Conservation (phyloP, 257 asterid genomes). For the Fraxinus anomala region DNA sequence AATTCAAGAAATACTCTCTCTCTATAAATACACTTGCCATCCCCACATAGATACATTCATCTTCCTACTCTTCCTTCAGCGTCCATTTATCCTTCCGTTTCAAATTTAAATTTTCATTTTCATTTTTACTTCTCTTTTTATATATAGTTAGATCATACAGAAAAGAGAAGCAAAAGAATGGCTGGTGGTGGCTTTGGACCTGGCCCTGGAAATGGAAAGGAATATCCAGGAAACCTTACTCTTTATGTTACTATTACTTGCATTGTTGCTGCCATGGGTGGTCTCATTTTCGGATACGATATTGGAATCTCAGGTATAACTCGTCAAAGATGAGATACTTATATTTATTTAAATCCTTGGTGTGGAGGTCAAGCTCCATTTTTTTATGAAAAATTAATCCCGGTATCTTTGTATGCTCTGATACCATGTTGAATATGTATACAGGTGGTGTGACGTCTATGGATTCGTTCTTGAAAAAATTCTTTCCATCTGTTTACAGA, state of each 20-base stretch:
- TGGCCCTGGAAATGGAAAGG: constrained; percentile 53
- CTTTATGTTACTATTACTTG: constrained; percentile 69
- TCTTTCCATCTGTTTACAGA: constrained; percentile 16
- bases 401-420: background rate
- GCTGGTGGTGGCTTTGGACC: constrained; percentile 75
- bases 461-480: constrained; percentile 14
- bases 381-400: background rate
- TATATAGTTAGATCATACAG: background rate
- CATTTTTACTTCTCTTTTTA: background rate
- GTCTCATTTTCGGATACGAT: constrained; percentile 87
- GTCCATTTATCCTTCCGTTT: background rate
- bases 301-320: constrained; percentile 44
- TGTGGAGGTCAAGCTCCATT: background rate
- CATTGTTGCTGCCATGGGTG: constrained; percentile 91
- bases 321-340: no score
- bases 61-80: background rate
- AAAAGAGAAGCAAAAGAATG: constrained; percentile 31
- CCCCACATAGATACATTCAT: background rate
- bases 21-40: constrained; percentile 40
- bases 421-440: background rate
- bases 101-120: background rate
- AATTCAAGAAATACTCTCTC: constrained; percentile 25
- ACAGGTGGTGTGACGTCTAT: constrained; percentile 28
- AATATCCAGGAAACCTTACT: constrained; percentile 73
- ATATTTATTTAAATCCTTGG: no score